phyloP scores from a whole-genome alignment of 805 yeast genomes.

The Candida boleticola region DNA sequence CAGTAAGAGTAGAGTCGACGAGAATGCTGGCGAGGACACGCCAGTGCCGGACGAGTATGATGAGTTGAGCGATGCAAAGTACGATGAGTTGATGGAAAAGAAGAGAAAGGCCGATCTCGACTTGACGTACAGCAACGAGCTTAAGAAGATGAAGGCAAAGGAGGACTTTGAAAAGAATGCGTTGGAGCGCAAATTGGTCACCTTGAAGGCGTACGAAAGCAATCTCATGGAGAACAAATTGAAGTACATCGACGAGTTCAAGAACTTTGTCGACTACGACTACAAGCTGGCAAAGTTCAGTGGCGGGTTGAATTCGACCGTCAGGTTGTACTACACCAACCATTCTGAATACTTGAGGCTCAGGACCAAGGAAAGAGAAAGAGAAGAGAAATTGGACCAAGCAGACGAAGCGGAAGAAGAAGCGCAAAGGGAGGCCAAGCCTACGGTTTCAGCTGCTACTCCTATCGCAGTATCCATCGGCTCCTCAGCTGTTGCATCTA shows the following conservation, averaged over 20 bases:
- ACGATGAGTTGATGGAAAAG: conserved; percentile 15
- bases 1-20: conserved; percentile 14
- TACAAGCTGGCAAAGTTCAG: conserved; percentile 12
- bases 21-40: conserved; percentile 7
- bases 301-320: not conserved
- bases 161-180: conserved; percentile 17
- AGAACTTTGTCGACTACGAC: conserved; percentile 22
- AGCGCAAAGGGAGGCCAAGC: conserved; percentile 15
- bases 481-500: not conserved
- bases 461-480: not conserved
- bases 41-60: conserved; percentile 18
- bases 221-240: conserved; percentile 36
- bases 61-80: conserved; percentile 30
- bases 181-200: conserved; percentile 19
- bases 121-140: conserved; percentile 14
- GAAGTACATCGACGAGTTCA: conserved; percentile 31
- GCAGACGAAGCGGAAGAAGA: conserved; percentile 36
- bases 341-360: conserved; percentile 43
- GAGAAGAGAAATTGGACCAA: conserved; percentile 45
- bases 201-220: conserved; percentile 32
- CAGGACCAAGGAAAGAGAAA: conserved; percentile 31
- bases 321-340: conserved; percentile 34
- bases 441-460: not conserved
- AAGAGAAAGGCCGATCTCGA: conserved; percentile 25
- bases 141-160: conserved; percentile 11